phyloP scores from a whole-genome alignment of 2,329 filamentous ascomycete genomes.

The Chrysoporthe deuterocubensis region DNA sequence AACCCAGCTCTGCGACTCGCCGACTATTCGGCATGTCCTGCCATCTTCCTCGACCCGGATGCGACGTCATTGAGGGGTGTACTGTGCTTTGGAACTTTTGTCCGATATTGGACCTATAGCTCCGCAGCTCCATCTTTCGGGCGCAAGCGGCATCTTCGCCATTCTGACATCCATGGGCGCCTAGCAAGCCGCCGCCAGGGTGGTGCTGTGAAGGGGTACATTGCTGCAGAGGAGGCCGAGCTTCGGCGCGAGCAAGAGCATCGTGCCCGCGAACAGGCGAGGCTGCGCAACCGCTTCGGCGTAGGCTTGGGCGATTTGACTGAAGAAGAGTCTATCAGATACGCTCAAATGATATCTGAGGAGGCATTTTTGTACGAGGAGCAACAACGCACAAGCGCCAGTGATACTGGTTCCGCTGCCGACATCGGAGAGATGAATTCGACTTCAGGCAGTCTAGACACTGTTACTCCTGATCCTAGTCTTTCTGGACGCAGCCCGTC shows the following conservation, averaged over 20 bases:
- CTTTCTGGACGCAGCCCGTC: slow-evolving; percentile 45
- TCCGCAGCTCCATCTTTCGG: slow-evolving; percentile 76
- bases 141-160: slow-evolving; percentile 78
- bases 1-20: slow-evolving; percentile 66
- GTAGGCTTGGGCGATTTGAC: slow-evolving; percentile 72
- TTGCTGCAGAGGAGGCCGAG: slow-evolving; percentile 83
- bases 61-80: slow-evolving; percentile 83
- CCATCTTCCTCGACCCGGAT: slow-evolving; percentile 86
- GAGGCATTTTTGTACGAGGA: slow-evolving; percentile 63
- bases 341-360: slow-evolving; percentile 69
- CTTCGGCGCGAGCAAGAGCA: slow-evolving; percentile 73
- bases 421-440: slow-evolving; percentile 52
- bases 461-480: slow-evolving; percentile 60
- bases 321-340: slow-evolving; percentile 67
- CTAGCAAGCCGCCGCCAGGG: slow-evolving; percentile 58
- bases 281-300: slow-evolving; percentile 80
- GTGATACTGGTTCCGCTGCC: slow-evolving; percentile 54
- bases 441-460: slow-evolving; percentile 48
- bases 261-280: slow-evolving; percentile 68
- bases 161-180: slow-evolving; percentile 63
- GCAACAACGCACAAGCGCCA: slow-evolving; percentile 56
- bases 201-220: slow-evolving; percentile 77
- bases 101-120: slow-evolving; percentile 94
- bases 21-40: slow-evolving; percentile 80
- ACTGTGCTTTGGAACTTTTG: slow-evolving; percentile 81